These are phyloP conservation scores for Meyerozyma guilliermondii DNA, from an alignment of 1,139 yeast species.

Conservation along the genomic window DNA sequence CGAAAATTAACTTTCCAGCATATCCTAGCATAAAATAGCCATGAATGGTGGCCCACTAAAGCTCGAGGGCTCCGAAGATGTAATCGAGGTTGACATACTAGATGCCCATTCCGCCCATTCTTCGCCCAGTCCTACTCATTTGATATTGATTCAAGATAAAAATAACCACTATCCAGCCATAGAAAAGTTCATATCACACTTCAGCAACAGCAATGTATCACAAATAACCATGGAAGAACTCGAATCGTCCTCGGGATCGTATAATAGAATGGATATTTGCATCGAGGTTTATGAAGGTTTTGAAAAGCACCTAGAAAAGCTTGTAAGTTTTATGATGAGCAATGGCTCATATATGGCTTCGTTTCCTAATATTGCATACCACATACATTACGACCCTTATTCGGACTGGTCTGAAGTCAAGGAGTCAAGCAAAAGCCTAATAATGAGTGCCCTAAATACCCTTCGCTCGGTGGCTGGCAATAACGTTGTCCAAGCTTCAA, in stretches of 20 bases:
- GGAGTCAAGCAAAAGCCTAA: slow-evolving; percentile 21
- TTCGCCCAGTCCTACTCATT: slow-evolving; percentile 12
- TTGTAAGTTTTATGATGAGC: slow-evolving; percentile 19
- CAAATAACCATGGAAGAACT: slow-evolving; percentile 6
- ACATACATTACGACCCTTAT: slow-evolving; percentile 31
- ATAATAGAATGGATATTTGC: slow-evolving; percentile 22
- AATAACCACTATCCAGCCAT: neutral
- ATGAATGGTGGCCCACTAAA: neutral
- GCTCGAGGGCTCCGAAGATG: neutral
- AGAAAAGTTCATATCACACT: slow-evolving; percentile 1
- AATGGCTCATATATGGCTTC: slow-evolving; percentile 15
- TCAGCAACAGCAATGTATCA: neutral
- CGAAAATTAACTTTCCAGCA: too few relatives aligned
- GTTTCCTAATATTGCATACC: slow-evolving; percentile 28
- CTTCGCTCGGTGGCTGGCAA: slow-evolving; percentile 20
- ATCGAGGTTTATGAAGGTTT: slow-evolving; percentile 31
- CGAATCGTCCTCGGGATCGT: slow-evolving; percentile 11
- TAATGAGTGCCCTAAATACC: slow-evolving; percentile 20
- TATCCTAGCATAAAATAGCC: too few relatives aligned
- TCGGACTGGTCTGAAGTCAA: slow-evolving; percentile 33
- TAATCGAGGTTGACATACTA: neutral
- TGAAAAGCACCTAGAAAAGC: slow-evolving; percentile 17
- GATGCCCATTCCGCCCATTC: slow-evolving; percentile 6
- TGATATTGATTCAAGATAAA: slow-evolving; percentile 4
- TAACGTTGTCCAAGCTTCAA: slow-evolving; percentile 35